These are phyloP conservation scores for Schoenoplectus tabernaemontani DNA, from an alignment of 202 grass and related monocot genomes.

Conservation along the genomic window DNA sequence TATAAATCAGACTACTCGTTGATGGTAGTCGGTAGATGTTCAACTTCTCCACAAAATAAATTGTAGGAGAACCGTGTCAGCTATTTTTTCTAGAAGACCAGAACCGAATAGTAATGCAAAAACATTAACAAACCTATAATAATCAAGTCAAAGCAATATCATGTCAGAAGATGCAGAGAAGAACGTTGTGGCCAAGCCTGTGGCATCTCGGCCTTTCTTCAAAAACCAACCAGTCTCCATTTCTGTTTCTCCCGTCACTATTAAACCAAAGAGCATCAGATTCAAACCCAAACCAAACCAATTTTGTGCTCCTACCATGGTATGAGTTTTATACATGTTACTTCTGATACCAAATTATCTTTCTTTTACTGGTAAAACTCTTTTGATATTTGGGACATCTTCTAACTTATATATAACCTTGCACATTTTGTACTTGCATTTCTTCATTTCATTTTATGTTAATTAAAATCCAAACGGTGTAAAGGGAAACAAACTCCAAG, in stretches of 20 bases:
- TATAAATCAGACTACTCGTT: background rate
- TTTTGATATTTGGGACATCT: background rate
- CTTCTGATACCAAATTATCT: constrained; percentile 26
- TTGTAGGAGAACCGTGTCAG: background rate
- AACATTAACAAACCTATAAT: background rate
- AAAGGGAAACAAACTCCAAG: background rate
- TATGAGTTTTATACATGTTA: constrained; percentile 15
- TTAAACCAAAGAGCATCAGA: constrained; percentile 50
- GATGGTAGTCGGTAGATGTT: background rate
- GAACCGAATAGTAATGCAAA: background rate
- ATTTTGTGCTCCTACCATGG: background rate
- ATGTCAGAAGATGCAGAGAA: constrained; percentile 49
- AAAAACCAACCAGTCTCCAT: background rate
- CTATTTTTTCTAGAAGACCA: background rate
- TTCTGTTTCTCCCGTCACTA: constrained; percentile 22
- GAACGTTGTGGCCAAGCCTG: constrained; percentile 48
- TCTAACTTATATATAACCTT: background rate
- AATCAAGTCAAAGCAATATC: background rate
- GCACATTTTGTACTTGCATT: background rate
- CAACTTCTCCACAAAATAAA: background rate
- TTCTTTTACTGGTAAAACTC: constrained; percentile 13
- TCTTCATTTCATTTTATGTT: background rate
- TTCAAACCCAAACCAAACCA: constrained; percentile 6
- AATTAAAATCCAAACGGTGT: constrained; percentile 4
- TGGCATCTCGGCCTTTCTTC: constrained; percentile 54